Percentiles rank a stretch among this genome's conserved stretches.
Evolutionary conservation across 345 rosid genomes (phyloP).

Genomic region (Euphorbia lathyris): DNA sequence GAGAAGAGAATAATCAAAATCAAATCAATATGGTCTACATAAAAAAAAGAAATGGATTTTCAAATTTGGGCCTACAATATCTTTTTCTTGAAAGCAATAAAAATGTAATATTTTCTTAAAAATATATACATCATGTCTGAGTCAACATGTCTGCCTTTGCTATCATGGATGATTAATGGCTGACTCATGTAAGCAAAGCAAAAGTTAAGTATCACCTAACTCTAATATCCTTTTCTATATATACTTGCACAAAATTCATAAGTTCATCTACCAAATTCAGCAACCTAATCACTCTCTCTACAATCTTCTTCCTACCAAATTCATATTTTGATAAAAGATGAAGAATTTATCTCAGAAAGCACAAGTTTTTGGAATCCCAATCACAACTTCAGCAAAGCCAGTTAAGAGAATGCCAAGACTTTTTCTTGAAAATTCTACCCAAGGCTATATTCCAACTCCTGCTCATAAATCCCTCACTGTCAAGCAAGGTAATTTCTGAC

Average conservation of each 20-base stretch:
- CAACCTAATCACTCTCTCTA: neutral
- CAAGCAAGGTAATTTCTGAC: slow-evolving; percentile 43
- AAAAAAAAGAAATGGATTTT: neutral
- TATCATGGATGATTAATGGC: slow-evolving; percentile 21
- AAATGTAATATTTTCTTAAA: too few relatives aligned
- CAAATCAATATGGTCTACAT: neutral
- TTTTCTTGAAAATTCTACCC: slow-evolving; percentile 29
- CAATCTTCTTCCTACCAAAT: too few relatives aligned
- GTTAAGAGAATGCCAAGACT: slow-evolving; percentile 32
- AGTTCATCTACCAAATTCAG: slow-evolving; percentile 13
- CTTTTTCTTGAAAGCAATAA: slow-evolving; percentile 21
- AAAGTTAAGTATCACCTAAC: slow-evolving; percentile 26
- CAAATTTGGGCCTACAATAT: neutral
- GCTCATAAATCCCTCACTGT: slow-evolving; percentile 26
- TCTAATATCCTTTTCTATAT: slow-evolving; percentile 14
- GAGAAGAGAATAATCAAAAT: neutral
- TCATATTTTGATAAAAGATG: slow-evolving; percentile 33
- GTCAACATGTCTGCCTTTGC: slow-evolving; percentile 15
- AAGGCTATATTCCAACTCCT: slow-evolving; percentile 34
- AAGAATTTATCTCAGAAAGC: slow-evolving; percentile 22
- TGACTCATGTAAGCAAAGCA: slow-evolving; percentile 36
- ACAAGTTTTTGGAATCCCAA: slow-evolving; percentile 27
- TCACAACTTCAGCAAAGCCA: slow-evolving; percentile 21
- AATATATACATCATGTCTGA: slow-evolving; percentile 3
- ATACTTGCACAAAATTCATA: too few relatives aligned